Evolutionary conservation across 2,329 filamentous ascomycete species (phyloP).

Genomic region (Rugonectria rugulosa): DNA sequence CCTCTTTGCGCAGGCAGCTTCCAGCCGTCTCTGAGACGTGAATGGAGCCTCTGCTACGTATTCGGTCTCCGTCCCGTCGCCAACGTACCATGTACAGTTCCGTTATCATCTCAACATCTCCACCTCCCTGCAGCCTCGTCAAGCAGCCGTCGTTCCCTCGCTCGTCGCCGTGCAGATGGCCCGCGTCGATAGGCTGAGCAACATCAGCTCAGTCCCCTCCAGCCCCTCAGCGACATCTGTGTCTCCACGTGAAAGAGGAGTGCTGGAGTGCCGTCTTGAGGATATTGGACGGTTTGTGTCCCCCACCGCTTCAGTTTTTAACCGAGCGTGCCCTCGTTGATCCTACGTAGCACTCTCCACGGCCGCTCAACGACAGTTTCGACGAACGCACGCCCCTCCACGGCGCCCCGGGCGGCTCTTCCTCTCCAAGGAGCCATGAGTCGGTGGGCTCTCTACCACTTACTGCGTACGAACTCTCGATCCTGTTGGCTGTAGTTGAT

Average conservation of each 20-base stretch:
- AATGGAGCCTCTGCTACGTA: slow-evolving; percentile 1
- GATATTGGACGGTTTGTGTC: slow-evolving; percentile 26
- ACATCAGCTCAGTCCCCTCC: neutral
- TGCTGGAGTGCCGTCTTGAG: slow-evolving; percentile 3
- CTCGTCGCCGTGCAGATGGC: slow-evolving; percentile 1
- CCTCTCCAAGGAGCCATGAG: slow-evolving; percentile 6
- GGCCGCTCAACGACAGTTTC: neutral
- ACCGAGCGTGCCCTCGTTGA: slow-evolving; percentile 19
- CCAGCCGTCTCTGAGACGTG: slow-evolving; percentile 10
- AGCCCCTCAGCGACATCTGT: slow-evolving; percentile 2
- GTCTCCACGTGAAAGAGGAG: slow-evolving; percentile 9
- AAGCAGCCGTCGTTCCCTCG: slow-evolving; percentile 16
- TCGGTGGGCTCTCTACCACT: slow-evolving; percentile 6
- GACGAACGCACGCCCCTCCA: neutral
- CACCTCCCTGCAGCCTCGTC: slow-evolving; percentile 20
- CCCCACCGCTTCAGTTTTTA: slow-evolving; percentile 27
- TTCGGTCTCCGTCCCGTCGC: slow-evolving; percentile 8
- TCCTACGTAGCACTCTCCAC: neutral
- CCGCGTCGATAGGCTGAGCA: neutral
- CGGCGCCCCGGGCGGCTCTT: slow-evolving; percentile 19
- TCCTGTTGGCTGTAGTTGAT: slow-evolving; percentile 13
- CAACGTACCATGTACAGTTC: slow-evolving; percentile 10
- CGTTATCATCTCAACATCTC: slow-evolving; percentile 21
- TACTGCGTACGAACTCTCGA: slow-evolving; percentile 3
- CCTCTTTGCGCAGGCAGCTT: neutral